phyloP scores from a whole-genome alignment of 2,329 filamentous ascomycete genomes.

The Microcyclosporella mali region DNA sequence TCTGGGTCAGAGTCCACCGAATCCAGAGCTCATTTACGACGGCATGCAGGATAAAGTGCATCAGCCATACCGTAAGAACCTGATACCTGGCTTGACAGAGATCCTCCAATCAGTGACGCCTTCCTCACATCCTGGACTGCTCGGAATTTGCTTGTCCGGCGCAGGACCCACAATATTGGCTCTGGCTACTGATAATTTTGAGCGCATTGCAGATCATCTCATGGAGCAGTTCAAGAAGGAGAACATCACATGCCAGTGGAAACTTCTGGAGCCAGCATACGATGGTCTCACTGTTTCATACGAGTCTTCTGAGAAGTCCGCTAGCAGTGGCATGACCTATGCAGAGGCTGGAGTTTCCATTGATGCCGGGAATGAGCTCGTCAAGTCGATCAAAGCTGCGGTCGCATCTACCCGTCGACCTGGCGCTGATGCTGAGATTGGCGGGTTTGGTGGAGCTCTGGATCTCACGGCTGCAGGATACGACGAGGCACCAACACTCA shows the following conservation, averaged over 20 bases:
- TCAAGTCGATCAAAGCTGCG: conserved; percentile 82
- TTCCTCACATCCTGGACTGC: conserved; percentile 73
- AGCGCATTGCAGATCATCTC: conserved; percentile 66
- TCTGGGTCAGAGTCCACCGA: conserved; percentile 80
- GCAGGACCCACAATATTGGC: conserved; percentile 93
- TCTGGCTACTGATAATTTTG: conserved; percentile 83
- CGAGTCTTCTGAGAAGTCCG: conserved; percentile 14
- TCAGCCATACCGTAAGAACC: conserved; percentile 85
- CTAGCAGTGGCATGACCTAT: conserved; percentile 61
- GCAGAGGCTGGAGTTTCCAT: conserved; percentile 91
- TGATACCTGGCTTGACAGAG: conserved; percentile 87
- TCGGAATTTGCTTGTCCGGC: conserved; percentile 91
- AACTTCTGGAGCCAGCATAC: conserved; percentile 79
- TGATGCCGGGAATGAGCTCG: conserved; percentile 86
- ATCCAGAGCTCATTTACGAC: conserved; percentile 89
- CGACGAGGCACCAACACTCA: conserved; percentile 66
- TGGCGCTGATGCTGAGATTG: conserved; percentile 87
- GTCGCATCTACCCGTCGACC: conserved; percentile 79
- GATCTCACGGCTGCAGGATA: conserved; percentile 72
- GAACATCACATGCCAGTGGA: conserved; percentile 76
- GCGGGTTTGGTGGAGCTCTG: conserved; percentile 87
- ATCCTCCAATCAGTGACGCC: conserved; percentile 90
- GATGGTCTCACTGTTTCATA: conserved; percentile 49
- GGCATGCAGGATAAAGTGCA: conserved; percentile 99
- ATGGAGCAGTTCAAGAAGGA: conserved; percentile 66